Conservation (phyloP, 768 basidiomycete genomes). For the Exidia glandulosa region DNA sequence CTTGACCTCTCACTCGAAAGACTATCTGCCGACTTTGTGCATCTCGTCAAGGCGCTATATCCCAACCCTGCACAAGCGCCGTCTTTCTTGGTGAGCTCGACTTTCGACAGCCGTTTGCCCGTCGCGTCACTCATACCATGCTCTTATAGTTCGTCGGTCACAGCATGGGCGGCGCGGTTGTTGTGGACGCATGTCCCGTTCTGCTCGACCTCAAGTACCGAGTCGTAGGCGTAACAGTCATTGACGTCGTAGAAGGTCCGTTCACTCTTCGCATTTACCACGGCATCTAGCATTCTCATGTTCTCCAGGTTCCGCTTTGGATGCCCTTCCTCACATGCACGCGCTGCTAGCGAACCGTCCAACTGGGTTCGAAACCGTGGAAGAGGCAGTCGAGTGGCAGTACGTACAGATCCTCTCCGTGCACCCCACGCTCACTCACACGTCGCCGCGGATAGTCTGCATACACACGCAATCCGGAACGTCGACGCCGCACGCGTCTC, state of each 20-base stretch:
- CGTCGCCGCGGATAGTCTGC: slow-evolving; percentile 47
- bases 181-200: slow-evolving; percentile 55
- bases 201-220: slow-evolving; percentile 60
- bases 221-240: slow-evolving; percentile 65
- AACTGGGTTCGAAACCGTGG: slow-evolving; percentile 68
- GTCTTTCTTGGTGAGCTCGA: slow-evolving; percentile 48
- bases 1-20: slow-evolving; percentile 63
- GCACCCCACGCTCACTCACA: not conserved
- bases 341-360: slow-evolving; percentile 77
- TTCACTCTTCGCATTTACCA: not conserved
- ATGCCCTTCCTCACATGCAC: slow-evolving; percentile 89
- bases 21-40: slow-evolving; percentile 64
- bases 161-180: slow-evolving; percentile 92
- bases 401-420: slow-evolving; percentile 30
- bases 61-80: slow-evolving; percentile 54
- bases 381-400: slow-evolving; percentile 95
- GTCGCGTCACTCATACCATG: too few relatives aligned
- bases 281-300: not conserved
- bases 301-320: slow-evolving; percentile 74
- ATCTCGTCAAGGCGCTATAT: slow-evolving; percentile 57
- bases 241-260: slow-evolving; percentile 87
- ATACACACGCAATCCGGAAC: slow-evolving; percentile 76
- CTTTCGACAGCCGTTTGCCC: not conserved
- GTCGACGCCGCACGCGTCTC: slow-evolving; percentile 75
- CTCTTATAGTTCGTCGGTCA: slow-evolving; percentile 83